A percentile compares a stretch with the other conserved stretches of the same genome.
These are phyloP conservation scores for Pseudocercospora vitis DNA, from an alignment of 2,329 filamentous ascomycete species.

Conservation along the genomic window DNA sequence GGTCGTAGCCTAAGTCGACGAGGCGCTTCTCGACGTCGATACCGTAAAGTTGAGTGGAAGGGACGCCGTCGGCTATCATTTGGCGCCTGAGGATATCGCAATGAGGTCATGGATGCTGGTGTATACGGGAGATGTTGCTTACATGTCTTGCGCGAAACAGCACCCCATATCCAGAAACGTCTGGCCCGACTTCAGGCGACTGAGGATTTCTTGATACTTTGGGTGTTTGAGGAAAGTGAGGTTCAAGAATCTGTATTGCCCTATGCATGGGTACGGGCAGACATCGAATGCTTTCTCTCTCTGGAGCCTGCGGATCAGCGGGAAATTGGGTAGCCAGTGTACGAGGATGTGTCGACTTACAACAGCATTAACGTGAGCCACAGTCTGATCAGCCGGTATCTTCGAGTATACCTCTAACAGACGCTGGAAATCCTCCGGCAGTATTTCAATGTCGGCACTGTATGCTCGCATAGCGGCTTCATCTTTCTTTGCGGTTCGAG, in stretches of 20 bases:
- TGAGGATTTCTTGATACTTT: slow-evolving; percentile 33
- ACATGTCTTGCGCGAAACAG: slow-evolving; percentile 32
- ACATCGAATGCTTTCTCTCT: slow-evolving; percentile 23
- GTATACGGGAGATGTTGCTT: background rate
- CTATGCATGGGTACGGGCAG: slow-evolving; percentile 29
- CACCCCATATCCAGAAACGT: slow-evolving; percentile 46
- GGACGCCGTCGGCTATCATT: slow-evolving; percentile 41
- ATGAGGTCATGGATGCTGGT: slow-evolving; percentile 33
- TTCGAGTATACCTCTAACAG: slow-evolving; percentile 1
- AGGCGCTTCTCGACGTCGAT: slow-evolving; percentile 38
- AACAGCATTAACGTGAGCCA: slow-evolving; percentile 1
- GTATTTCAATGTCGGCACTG: background rate
- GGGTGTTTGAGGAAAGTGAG: slow-evolving; percentile 26
- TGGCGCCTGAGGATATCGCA: slow-evolving; percentile 29
- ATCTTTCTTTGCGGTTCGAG: background rate
- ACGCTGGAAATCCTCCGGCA: background rate
- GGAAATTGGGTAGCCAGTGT: too few species aligned
- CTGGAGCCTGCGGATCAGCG: background rate
- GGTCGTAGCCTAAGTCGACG: slow-evolving; percentile 41
- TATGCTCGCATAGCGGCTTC: background rate
- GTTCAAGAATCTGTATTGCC: slow-evolving; percentile 25
- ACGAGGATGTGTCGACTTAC: background rate
- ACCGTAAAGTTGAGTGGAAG: slow-evolving; percentile 36
- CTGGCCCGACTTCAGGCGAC: slow-evolving; percentile 33
- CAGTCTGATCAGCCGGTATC: background rate